Evolutionary conservation across 177 flowering plant species (phyloP).

Genomic region (Vitis hybrid): DNA sequence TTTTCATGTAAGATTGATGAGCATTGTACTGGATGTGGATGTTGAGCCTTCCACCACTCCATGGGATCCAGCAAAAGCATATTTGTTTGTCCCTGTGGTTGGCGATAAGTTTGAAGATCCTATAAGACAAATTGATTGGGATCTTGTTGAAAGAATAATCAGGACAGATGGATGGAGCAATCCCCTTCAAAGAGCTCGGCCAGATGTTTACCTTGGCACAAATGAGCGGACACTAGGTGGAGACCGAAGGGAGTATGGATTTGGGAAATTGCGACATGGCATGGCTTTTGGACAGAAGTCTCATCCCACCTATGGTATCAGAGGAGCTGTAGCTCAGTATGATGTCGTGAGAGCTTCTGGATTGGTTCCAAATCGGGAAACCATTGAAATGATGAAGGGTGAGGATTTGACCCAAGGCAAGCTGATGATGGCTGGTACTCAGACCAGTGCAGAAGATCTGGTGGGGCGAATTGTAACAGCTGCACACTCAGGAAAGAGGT

Average conservation of each 20-base stretch:
- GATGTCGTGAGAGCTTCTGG: conserved; percentile 95
- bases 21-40: conserved; percentile 98
- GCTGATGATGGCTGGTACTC: conserved; percentile 80
- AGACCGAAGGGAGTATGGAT: conserved; percentile 96
- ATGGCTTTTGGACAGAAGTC: conserved; percentile 85
- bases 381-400: conserved; percentile 21
- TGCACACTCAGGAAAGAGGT: conserved; percentile 98
- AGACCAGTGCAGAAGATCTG: conserved; percentile 50
- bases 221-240: conserved; percentile 96
- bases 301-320: conserved; percentile 96
- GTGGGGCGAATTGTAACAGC: conserved; percentile 94
- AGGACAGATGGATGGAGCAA: conserved; percentile 78
- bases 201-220: conserved; percentile 98
- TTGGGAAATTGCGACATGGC: conserved; percentile 89
- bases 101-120: conserved; percentile 53
- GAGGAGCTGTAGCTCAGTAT: conserved; percentile 97
- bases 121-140: conserved; percentile 73
- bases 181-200: conserved; percentile 96
- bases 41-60: conserved; percentile 97
- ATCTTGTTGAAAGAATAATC: conserved; percentile 53
- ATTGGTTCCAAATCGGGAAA: conserved; percentile 62
- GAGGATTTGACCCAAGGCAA: conserved; percentile 38
- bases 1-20: conserved; percentile 98
- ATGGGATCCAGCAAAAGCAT: conserved; percentile 97
- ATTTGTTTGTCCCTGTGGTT: conserved; percentile 81